Percentiles rank a stretch among this genome's conserved stretches.
Evolutionary conservation across 257 asterid genomes (phyloP).

Genomic region (Pogostemon cablin): DNA sequence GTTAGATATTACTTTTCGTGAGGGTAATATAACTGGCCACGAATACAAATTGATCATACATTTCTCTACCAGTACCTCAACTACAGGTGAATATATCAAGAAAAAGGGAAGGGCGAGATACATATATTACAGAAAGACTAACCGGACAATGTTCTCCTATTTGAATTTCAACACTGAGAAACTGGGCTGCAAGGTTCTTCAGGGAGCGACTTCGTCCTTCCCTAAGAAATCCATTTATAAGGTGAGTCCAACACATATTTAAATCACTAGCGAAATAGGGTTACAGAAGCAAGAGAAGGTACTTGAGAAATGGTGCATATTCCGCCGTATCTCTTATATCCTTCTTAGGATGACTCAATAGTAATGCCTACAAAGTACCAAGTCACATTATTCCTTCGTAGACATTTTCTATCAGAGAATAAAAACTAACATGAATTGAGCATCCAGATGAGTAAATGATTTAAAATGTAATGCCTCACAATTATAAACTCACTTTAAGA

Average conservation of each 20-base stretch:
- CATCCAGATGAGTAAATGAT: slow-evolving; percentile 1
- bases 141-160: slow-evolving; percentile 96
- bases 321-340: slow-evolving; percentile 91
- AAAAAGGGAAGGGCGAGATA: background rate
- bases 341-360: slow-evolving; percentile 88
- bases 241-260: slow-evolving; percentile 8
- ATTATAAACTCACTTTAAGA: slow-evolving; percentile 61
- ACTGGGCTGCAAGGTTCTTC: slow-evolving; percentile 70
- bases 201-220: slow-evolving; percentile 88
- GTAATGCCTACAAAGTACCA: slow-evolving; percentile 64
- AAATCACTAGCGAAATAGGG: slow-evolving; percentile 28
- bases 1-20: background rate
- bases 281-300: slow-evolving; percentile 33
- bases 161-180: slow-evolving; percentile 81
- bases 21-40: background rate
- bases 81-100: slow-evolving; percentile 11
- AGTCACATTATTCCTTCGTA: background rate
- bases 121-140: slow-evolving; percentile 34
- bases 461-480: background rate
- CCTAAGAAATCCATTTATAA: slow-evolving; percentile 45
- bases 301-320: slow-evolving; percentile 72
- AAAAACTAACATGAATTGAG: background rate
- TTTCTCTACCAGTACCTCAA: slow-evolving; percentile 14
- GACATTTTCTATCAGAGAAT: too few relatives aligned
- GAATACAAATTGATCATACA: background rate